Base-by-base conservation (phyloP, 2,329 filamentous ascomycete genomes). In the Cladosporium sp. region DNA sequence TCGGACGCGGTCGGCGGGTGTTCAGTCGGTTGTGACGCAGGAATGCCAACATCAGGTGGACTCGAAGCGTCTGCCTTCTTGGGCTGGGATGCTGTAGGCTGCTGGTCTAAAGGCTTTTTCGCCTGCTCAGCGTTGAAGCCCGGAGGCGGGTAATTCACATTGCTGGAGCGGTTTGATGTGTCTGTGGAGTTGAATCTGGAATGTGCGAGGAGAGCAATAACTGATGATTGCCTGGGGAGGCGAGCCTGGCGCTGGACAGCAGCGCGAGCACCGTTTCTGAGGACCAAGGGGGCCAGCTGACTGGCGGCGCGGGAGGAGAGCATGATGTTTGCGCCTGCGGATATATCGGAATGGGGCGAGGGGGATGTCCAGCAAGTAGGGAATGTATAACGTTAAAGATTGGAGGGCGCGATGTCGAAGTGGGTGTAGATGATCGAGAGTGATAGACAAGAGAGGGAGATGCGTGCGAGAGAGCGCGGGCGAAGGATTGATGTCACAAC, bases 91-190 rank as follows among this genome's bases (percentile, higher is more conserved):
- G 71, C 72, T 58, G 72, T 68, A 7, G 64, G 51, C 64, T 74
- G 72, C 66, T 80, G 76, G 64, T 89, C 86, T 57, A 95, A 82
- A 14, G 93, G 91, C 76, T 93, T 94, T 85, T 93, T 94, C 71
- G 93, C 93, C 81, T 92, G 85, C 74, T 94, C 89, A n/a, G 91
- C 83, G 76, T 95, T 93, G 83, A 97, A 97, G 30, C 93, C 93
- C 16, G 93, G 93, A 65, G 93, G 93, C 53, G 92, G 93, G 58
- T 86, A 88, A 63, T 84, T 82, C 21, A 65, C 67, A 53, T 73
- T 70, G 59, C 58, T 62, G 60, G 66, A 64, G 60, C 85, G 81
- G 48, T 76, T 76, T 66, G 83, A 83, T 14, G 85, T 83, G 68
- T 89, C 85, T 56, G 87, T 89, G 30, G 85, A 80, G 68, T 86